Percentiles rank a stretch among this genome's conserved stretches.
Conservation (phyloP, 768 basidiomycete genomes). For the Rhizopogon vinicolor region DNA sequence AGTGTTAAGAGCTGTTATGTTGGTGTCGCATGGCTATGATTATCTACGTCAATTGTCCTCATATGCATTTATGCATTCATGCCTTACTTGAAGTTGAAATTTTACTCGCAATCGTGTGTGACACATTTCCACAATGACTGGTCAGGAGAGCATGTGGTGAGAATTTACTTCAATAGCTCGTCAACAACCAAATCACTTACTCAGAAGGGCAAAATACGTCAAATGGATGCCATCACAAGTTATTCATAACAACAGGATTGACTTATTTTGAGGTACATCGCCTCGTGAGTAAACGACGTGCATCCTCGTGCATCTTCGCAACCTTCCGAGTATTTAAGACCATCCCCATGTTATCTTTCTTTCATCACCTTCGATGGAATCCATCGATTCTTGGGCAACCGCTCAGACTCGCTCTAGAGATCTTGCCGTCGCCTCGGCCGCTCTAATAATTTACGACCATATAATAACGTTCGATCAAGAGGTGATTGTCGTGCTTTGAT, state of each 20-base stretch:
- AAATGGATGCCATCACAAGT: no score
- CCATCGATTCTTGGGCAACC: no score
- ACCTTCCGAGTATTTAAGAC: background rate
- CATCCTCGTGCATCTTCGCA: no score
- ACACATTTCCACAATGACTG: background rate
- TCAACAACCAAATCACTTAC: no score
- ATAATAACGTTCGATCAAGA: conserved; percentile 6
- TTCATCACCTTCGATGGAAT: no score
- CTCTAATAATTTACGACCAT: conserved; percentile 7
- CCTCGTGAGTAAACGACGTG: no score
- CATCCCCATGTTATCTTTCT: background rate
- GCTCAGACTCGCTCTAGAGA: background rate
- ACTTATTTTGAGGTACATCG: no score
- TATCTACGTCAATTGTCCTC: conserved; percentile 3
- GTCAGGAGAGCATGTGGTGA: no score
- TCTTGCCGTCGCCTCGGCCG: background rate
- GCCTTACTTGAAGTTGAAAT: background rate
- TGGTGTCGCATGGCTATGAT: conserved; percentile 1
- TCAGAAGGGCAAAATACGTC: no score
- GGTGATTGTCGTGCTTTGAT: background rate
- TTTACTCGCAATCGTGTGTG: no score
- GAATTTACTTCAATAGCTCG: no score
- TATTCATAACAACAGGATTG: no score
- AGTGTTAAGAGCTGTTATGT: background rate
- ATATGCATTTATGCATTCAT: conserved; percentile 10